Evolutionary conservation across 2,329 filamentous ascomycete species (phyloP), one percentile per base, ranked within the genome.

Genomic region (Chlorencoelia australis): DNA sequence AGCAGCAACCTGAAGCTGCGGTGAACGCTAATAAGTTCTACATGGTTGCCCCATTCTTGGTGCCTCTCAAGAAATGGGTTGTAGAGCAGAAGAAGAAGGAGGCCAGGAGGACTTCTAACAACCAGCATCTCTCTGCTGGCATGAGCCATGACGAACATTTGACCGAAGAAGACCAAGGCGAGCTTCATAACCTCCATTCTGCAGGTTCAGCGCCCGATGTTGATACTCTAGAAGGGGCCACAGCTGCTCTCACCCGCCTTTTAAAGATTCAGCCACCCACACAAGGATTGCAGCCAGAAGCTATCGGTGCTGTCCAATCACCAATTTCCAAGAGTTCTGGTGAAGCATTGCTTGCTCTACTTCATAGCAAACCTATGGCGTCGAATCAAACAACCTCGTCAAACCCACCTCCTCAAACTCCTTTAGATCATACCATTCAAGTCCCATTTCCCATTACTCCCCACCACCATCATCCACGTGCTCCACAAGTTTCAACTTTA

Each of bases 21-120:
- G 63, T 67, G 2, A 83, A 80, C 30, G 61, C 68, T 3, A 84
- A 81, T 58, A 95, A 89, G 54, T 96, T 95, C 58, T 98, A 95
- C 62, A 95, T 96, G 85, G 91, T 98, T 13, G 87, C 87, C 0
- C 88, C 89, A 0, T 98, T 98, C 55, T 67, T 96, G 37, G 77
- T 77, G 1, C 82, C 78, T 5, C 62, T 98, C 32, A 88, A 86
- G 60, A 86, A 85, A 57, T 96, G 88, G 88, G 86, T 96, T 30
- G 66, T 76, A n/a, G 74, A 81, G 45, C 85, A 94, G 61, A 81
- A 75, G 64, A 87, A 80, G 61, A 68, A 71, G n/a, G 82, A 84
- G 49, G 65, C 66, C 7, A 64, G 66, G 48, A 64, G 63, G 44
- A 56, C 59, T 13, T 50, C 62, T 18, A 64, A 56, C 24, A 58